Conservation (phyloP, 768 basidiomycete species). For the Lyophyllum shimeji region DNA sequence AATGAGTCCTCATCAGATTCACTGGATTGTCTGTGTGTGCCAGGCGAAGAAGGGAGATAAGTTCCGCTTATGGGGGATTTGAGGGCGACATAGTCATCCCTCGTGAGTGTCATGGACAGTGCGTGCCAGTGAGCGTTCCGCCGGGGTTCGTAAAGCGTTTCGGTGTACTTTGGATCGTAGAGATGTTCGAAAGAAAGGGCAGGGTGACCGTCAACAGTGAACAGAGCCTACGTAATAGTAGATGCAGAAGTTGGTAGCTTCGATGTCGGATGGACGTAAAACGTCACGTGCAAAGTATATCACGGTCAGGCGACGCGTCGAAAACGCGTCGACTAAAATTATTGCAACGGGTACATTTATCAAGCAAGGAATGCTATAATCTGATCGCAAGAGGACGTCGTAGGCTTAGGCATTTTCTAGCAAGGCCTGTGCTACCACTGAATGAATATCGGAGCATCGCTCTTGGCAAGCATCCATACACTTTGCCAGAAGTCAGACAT, state of each 20-base stretch:
- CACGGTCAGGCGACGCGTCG: no score
- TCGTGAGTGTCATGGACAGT: constrained; percentile 36
- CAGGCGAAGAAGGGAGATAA: constrained; percentile 36
- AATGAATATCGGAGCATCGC: constrained; percentile 73
- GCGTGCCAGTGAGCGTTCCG: background rate
- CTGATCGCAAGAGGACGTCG: background rate
- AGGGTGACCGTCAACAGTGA: background rate
- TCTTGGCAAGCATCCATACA: constrained; percentile 70
- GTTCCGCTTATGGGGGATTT: constrained; percentile 37
- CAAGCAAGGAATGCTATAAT: background rate
- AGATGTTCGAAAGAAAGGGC: background rate
- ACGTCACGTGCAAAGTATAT: background rate
- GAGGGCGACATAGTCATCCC: constrained; percentile 45
- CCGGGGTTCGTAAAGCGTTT: background rate
- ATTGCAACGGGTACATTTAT: background rate
- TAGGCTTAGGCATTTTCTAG: constrained; percentile 34
- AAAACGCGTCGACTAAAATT: no score
- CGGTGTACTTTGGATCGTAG: background rate
- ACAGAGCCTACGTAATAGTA: background rate
- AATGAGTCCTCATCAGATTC: constrained; percentile 72
- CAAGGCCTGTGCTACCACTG: constrained; percentile 71
- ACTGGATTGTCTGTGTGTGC: constrained; percentile 39
- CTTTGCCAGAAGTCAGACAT: constrained; percentile 34
- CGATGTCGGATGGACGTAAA: background rate
- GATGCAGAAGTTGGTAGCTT: background rate